Conservation (phyloP, 2,329 filamentous ascomycete genomes). For the Arthrobotrys iridis region DNA sequence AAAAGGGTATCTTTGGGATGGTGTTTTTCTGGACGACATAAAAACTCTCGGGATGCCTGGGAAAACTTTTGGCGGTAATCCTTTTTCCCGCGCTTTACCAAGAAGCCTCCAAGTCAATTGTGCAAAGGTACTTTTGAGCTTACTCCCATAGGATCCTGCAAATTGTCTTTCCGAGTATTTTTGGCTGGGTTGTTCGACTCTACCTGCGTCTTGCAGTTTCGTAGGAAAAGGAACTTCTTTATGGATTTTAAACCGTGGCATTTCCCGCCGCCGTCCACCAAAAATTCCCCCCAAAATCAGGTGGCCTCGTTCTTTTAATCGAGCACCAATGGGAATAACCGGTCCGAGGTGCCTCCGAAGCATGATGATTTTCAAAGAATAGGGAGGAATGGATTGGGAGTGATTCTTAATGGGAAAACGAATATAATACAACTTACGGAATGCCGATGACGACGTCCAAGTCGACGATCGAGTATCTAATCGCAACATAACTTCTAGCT, state of each 20-base stretch:
- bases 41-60: background rate
- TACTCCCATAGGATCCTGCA: background rate
- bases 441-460: slow-evolving; percentile 38
- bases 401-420: too few species aligned
- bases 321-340: slow-evolving; percentile 14
- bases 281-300: slow-evolving; percentile 24
- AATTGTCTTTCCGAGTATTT: background rate
- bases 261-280: slow-evolving; percentile 3
- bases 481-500: slow-evolving; percentile 41
- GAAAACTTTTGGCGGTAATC: background rate
- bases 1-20: slow-evolving; percentile 1
- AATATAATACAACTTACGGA: slow-evolving; percentile 22
- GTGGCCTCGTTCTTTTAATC: slow-evolving; percentile 12
- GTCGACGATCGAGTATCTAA: slow-evolving; percentile 31
- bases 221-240: background rate
- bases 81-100: background rate
- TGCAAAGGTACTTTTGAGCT: background rate
- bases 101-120: background rate
- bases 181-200: background rate
- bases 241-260: slow-evolving; percentile 38
- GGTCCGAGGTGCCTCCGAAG: slow-evolving; percentile 26
- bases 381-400: background rate
- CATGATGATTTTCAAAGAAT: background rate
- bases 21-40: background rate
- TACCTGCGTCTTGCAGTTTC: slow-evolving; percentile 16